Conservation (phyloP, 257 asterid species). For the Ehretia macrophylla region DNA sequence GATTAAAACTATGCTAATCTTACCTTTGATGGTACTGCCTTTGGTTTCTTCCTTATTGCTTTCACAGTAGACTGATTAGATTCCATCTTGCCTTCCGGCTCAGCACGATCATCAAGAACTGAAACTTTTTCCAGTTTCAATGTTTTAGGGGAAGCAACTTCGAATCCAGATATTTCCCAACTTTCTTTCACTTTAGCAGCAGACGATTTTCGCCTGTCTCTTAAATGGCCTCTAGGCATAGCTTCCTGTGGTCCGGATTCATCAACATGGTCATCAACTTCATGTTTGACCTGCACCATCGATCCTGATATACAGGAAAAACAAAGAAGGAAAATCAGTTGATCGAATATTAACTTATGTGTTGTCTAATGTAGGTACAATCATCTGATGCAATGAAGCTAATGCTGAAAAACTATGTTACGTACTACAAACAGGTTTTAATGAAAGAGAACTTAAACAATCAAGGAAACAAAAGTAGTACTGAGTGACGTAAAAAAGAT, state of each 20-base stretch:
- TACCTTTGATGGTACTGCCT: slow-evolving; percentile 49
- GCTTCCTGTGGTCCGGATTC: slow-evolving; percentile 54
- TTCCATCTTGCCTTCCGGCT: slow-evolving; percentile 49
- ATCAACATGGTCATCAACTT: slow-evolving; percentile 43
- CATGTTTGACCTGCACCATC: slow-evolving; percentile 35
- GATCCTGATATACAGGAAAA: slow-evolving; percentile 26
- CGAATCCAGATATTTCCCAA: slow-evolving; percentile 37
- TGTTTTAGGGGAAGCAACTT: slow-evolving; percentile 41
- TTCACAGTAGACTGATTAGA: slow-evolving; percentile 22
- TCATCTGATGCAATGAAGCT: neutral
- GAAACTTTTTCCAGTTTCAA: slow-evolving; percentile 54
- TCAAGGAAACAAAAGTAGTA: no score
- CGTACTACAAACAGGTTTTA: no score
- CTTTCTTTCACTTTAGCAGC: slow-evolving; percentile 52
- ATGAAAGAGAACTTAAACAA: no score
- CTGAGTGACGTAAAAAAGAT: no score
- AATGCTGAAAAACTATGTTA: neutral
- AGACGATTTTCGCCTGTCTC: slow-evolving; percentile 41
- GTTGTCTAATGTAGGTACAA: no score
- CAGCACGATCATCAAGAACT: slow-evolving; percentile 32
- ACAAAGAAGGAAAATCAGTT: neutral
- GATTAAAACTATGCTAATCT: slow-evolving; percentile 5
- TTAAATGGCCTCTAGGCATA: slow-evolving; percentile 32
- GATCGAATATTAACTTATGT: neutral
- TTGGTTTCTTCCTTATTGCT: slow-evolving; percentile 51